These are phyloP conservation scores for Lactarius psammicola DNA, from an alignment of 768 basidiomycete genomes.

Conservation along the genomic window DNA sequence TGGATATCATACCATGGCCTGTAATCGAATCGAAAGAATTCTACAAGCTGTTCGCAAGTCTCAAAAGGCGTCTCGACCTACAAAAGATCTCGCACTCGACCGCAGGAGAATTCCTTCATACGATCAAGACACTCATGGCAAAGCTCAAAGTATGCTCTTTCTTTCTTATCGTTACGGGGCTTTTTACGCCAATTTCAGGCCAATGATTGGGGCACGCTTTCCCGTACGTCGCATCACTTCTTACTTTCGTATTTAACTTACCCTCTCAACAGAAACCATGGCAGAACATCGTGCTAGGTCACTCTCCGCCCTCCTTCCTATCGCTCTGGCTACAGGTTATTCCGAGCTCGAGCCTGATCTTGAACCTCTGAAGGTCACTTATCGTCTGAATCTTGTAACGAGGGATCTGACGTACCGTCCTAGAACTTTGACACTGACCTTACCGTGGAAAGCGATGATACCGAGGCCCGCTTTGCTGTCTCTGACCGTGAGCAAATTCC, in stretches of 20 bases:
- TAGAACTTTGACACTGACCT: slow-evolving; percentile 55
- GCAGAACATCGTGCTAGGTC: slow-evolving; percentile 43
- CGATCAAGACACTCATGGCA: slow-evolving; percentile 62
- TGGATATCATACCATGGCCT: slow-evolving; percentile 58
- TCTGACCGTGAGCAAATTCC: slow-evolving; percentile 27
- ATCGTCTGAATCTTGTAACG: neutral
- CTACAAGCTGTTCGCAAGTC: slow-evolving; percentile 48
- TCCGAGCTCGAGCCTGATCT: slow-evolving; percentile 45
- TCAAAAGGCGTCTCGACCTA: slow-evolving; percentile 48
- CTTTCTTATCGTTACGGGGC: too few species aligned
- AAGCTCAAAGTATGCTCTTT: slow-evolving; percentile 50
- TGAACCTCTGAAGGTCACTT: slow-evolving; percentile 50
- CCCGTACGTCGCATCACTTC: slow-evolving; percentile 43
- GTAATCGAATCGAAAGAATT: slow-evolving; percentile 46
- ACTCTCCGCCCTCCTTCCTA: slow-evolving; percentile 43
- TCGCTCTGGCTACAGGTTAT: slow-evolving; percentile 48
- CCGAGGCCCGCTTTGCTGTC: slow-evolving; percentile 37
- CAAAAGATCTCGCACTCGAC: slow-evolving; percentile 48
- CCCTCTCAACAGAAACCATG: slow-evolving; percentile 42
- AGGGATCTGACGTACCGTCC: neutral
- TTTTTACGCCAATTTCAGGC: slow-evolving; percentile 37
- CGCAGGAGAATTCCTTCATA: slow-evolving; percentile 53
- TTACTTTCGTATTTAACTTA: neutral
- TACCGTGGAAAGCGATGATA: slow-evolving; percentile 41
- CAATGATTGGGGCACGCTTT: slow-evolving; percentile 62